Conservation (phyloP, 1,284 basidiomycete genomes). For the Puccinia coronata region DNA sequence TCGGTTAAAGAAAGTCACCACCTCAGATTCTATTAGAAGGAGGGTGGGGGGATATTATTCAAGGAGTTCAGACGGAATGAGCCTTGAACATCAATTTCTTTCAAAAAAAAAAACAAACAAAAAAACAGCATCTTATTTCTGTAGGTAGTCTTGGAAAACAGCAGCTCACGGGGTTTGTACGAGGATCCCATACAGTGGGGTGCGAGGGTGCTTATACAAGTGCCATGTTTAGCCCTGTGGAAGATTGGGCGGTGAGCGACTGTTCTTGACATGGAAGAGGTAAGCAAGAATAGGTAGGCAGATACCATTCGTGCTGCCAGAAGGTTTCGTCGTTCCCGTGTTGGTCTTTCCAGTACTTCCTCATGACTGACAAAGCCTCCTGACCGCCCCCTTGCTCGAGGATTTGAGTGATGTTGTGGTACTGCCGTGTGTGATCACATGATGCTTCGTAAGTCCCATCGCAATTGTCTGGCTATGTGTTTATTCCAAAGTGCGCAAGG, state of each 20-base stretch:
- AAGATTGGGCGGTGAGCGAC: not conserved
- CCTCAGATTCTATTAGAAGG: constrained; percentile 38
- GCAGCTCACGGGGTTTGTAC: constrained; percentile 38
- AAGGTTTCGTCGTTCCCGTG: constrained; percentile 57
- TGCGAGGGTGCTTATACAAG: constrained; percentile 68
- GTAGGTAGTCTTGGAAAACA: too few relatives aligned
- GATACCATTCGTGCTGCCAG: constrained; percentile 56
- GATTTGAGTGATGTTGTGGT: constrained; percentile 67
- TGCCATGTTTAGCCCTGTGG: constrained; percentile 64
- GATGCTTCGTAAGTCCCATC: constrained; percentile 67
- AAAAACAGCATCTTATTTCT: too few relatives aligned
- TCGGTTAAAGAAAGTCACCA: constrained; percentile 42
- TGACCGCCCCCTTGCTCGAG: constrained; percentile 65
- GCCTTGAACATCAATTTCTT: not conserved
- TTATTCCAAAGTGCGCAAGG: not conserved
- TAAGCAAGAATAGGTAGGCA: not conserved
- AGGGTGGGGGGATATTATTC: not conserved
- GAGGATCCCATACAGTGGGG: constrained; percentile 61
- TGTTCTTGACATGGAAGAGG: not conserved
- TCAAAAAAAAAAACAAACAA: not conserved
- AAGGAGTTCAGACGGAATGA: not conserved
- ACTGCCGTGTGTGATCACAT: constrained; percentile 69
- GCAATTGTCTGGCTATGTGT: constrained; percentile 62
- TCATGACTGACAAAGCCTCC: constrained; percentile 70
- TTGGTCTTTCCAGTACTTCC: constrained; percentile 59